These are phyloP conservation scores for Paramyrothecium sp. DNA, from an alignment of 2,329 filamentous ascomycete species.

Conservation along the genomic window DNA sequence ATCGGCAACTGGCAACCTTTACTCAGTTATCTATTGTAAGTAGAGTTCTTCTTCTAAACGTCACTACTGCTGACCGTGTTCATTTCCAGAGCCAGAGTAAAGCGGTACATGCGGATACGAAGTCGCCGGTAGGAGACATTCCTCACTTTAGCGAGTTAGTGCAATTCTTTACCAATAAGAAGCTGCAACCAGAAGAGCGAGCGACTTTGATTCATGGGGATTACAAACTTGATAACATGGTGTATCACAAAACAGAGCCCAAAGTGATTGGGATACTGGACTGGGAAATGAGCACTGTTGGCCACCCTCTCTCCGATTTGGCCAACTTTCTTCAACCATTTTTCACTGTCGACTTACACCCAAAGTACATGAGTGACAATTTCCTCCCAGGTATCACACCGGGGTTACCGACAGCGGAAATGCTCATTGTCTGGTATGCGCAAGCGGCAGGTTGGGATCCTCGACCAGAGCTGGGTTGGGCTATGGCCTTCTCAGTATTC, in stretches of 20 bases:
- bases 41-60: not conserved
- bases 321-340: slow-evolving; percentile 4
- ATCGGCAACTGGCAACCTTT: slow-evolving; percentile 7
- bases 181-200: slow-evolving; percentile 2
- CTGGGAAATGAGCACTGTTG: slow-evolving; percentile 9
- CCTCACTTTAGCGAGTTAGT: not conserved
- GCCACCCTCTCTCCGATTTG: slow-evolving; percentile 9
- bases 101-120: not conserved
- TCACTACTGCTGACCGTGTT: slow-evolving; percentile 39
- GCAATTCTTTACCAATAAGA: not conserved
- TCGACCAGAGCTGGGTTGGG: slow-evolving; percentile 56
- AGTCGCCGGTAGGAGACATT: not conserved
- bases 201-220: slow-evolving; percentile 9
- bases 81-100: not conserved
- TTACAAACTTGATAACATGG: slow-evolving; percentile 11
- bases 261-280: slow-evolving; percentile 8
- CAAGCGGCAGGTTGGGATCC: slow-evolving; percentile 68
- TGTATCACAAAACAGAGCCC: slow-evolving; percentile 8
- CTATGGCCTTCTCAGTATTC: slow-evolving; percentile 61
- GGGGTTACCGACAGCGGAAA: slow-evolving; percentile 53
- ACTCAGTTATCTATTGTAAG: slow-evolving; percentile 4
- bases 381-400: slow-evolving; percentile 64
- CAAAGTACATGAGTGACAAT: slow-evolving; percentile 26
- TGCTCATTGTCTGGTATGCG: slow-evolving; percentile 41
- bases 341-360: not conserved